Conservation (phyloP, 1,284 basidiomycete species). For the Peniophora sp. region DNA sequence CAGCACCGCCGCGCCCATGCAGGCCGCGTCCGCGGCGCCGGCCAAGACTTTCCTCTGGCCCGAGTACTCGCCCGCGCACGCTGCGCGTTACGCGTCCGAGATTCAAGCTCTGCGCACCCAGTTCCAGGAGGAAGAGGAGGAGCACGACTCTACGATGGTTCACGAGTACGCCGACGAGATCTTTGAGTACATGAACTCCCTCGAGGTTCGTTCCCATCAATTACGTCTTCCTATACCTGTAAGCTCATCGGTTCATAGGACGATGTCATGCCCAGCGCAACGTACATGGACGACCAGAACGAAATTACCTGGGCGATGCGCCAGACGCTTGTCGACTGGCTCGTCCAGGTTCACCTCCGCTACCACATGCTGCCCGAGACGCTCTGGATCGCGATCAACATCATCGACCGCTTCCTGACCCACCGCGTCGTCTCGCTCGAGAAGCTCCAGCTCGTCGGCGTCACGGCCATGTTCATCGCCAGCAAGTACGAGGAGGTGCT, state of each 20-base stretch:
- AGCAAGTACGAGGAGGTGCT: slow-evolving; percentile 99
- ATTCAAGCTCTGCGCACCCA: slow-evolving; percentile 61
- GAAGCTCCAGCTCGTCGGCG: slow-evolving; percentile 96
- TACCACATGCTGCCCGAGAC: slow-evolving; percentile 99
- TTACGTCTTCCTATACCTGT: background rate
- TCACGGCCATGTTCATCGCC: slow-evolving; percentile 96
- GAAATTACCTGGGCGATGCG: slow-evolving; percentile 98
- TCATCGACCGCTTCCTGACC: slow-evolving; percentile 96
- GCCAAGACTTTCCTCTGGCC: slow-evolving; percentile 58
- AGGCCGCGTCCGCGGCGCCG: slow-evolving; percentile 13
- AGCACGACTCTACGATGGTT: slow-evolving; percentile 93
- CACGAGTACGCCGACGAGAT: slow-evolving; percentile 98
- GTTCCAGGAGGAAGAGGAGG: slow-evolving; percentile 78
- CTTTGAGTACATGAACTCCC: slow-evolving; percentile 89
- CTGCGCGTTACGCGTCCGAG: slow-evolving; percentile 47
- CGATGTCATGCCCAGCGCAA: slow-evolving; percentile 84
- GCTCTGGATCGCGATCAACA: slow-evolving; percentile 95
- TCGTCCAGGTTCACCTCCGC: slow-evolving; percentile 93
- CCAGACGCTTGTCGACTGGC: slow-evolving; percentile 94
- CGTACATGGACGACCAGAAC: slow-evolving; percentile 92
- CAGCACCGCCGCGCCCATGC: slow-evolving; percentile 10
- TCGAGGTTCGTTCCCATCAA: slow-evolving; percentile 58
- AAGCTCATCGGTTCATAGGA: slow-evolving; percentile 39
- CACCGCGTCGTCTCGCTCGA: slow-evolving; percentile 86
- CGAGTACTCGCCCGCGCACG: slow-evolving; percentile 53